phyloP scores from a whole-genome alignment of 495 filamentous ascomycete genomes.

The Aspergillus baeticus region DNA sequence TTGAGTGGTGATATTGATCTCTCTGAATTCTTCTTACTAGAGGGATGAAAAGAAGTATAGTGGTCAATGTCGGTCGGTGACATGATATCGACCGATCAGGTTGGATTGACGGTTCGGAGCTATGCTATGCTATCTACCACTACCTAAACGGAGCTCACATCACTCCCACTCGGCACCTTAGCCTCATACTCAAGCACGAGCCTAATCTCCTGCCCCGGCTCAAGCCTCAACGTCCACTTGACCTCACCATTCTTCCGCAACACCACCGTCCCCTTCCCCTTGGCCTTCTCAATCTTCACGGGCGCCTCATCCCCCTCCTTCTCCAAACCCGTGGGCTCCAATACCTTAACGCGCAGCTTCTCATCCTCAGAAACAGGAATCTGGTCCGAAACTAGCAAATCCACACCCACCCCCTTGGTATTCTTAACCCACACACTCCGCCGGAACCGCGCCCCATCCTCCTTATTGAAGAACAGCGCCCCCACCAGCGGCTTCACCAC shows the following conservation, averaged over 20 bases:
- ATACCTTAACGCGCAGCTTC: slow-evolving; percentile 51
- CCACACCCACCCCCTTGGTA: slow-evolving; percentile 49
- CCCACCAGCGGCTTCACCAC: slow-evolving; percentile 51
- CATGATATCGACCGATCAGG: too few species aligned
- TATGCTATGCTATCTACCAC: background rate
- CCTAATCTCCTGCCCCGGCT: slow-evolving; percentile 54
- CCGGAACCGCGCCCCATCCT: slow-evolving; percentile 57
- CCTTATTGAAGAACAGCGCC: slow-evolving; percentile 52
- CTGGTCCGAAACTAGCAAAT: slow-evolving; percentile 62
- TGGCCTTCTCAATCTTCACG: slow-evolving; percentile 14
- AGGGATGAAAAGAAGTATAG: too few species aligned
- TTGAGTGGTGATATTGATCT: slow-evolving; percentile 20
- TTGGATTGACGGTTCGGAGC: too few species aligned
- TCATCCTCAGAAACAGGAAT: slow-evolving; percentile 68
- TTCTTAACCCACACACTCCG: slow-evolving; percentile 59
- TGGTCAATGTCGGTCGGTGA: too few species aligned
- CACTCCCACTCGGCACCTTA: slow-evolving; percentile 17
- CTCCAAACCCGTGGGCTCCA: slow-evolving; percentile 51
- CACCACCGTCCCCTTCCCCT: slow-evolving; percentile 16
- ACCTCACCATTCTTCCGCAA: slow-evolving; percentile 62
- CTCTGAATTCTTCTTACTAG: background rate
- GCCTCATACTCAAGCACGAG: slow-evolving; percentile 65
- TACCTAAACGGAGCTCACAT: slow-evolving; percentile 7
- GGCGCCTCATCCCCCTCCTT: slow-evolving; percentile 39
- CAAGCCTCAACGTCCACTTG: slow-evolving; percentile 57